Base-by-base conservation (phyloP, 2,329 filamentous ascomycete species). In the Didymellaceae sp. region DNA sequence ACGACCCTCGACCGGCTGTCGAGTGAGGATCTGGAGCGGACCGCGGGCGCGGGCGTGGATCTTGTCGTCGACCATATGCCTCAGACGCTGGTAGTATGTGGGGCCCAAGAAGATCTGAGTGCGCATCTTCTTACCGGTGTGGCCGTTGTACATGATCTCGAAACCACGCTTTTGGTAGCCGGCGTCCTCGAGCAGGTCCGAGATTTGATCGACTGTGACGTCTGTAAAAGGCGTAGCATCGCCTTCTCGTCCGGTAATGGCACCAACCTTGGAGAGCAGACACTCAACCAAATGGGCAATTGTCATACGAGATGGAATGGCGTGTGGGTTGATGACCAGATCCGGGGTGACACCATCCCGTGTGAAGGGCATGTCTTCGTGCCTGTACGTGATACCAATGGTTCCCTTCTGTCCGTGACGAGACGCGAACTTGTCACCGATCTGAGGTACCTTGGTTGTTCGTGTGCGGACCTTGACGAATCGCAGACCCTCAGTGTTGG, bases 211-310 rank as follows among this genome's bases (percentile, higher is more conserved):
- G 54, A 99, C 93, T 0, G 94, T 99, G 56, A 99, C 91, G 63
- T 97, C 93, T 8, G 94, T 97, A 73, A 99, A 99, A 0, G 95
- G 94, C 0, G 94, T 99, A 1, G 94, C 94, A 68, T 99, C 95
- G 65, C 94, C 95, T 78, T 99, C 94, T 75, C 91, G 90, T 33
- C 94, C 95, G 75, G 92, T 90, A 17, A 99, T 82, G 2, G 94
- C 90, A 1, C 91, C 91, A 26, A 99, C 94, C 74, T 99, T 99
- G 73, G 91, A 96, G 48, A 99, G 84, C 63, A 97, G 83, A 82
- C 94, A 99, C 80, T 99, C 94, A 73, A 99, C 96, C 84, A 99
- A 92, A 82, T 99, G 94, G 66, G 94, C 94, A 86, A 99, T 99
- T 2, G 95, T 99, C 94, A 99, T 99, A 85, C 94, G 94, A 46